Conservation (phyloP, 192 early-diverging fungal genomes). For the Rhizophagus prolifer region DNA sequence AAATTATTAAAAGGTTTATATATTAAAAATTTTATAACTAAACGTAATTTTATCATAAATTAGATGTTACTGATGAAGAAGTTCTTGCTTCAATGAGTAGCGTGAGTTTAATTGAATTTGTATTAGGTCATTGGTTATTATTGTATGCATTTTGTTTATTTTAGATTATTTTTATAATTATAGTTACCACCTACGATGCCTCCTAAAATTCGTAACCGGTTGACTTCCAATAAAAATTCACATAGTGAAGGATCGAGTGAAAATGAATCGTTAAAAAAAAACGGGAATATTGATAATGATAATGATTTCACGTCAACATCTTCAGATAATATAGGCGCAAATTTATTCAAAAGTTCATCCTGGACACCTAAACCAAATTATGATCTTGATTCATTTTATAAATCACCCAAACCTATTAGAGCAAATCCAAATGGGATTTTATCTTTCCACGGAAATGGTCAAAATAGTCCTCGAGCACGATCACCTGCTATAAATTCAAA, state of each 20-base stretch:
- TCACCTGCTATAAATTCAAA: background rate
- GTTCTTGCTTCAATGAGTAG: slow-evolving; percentile 23
- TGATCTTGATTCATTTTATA: background rate
- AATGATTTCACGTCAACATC: background rate
- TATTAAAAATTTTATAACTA: background rate
- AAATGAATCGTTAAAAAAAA: background rate
- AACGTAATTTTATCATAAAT: background rate
- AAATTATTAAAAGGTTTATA: background rate
- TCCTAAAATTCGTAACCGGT: slow-evolving; percentile 13
- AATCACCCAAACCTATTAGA: background rate
- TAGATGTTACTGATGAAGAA: slow-evolving; percentile 28
- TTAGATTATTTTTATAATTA: background rate
- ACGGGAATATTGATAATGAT: no score
- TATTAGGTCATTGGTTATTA: background rate
- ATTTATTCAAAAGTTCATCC: no score
- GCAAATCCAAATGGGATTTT: background rate
- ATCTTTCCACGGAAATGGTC: background rate
- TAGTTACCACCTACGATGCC: slow-evolving; percentile 16
- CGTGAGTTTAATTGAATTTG: background rate
- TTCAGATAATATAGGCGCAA: background rate
- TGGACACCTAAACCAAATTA: no score
- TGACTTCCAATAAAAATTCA: background rate
- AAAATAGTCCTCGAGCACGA: background rate
- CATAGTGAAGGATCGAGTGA: background rate
- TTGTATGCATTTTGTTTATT: background rate